These are phyloP conservation scores for Chaetoceros muelleri DNA, from an alignment of 108 stramenopile genomes.

Conservation along the genomic window DNA sequence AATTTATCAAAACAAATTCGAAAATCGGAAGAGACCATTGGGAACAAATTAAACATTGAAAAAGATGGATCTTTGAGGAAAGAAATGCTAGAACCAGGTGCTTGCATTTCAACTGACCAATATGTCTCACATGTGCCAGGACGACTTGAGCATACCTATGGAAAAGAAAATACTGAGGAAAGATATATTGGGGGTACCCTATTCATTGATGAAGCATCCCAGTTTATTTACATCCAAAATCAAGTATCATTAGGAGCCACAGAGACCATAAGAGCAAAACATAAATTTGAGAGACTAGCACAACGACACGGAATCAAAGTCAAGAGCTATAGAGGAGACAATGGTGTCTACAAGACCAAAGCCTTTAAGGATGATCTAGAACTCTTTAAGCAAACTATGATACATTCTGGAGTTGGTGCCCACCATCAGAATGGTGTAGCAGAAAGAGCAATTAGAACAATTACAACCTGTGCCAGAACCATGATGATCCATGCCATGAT, in stretches of 20 bases:
- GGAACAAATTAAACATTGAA: background rate
- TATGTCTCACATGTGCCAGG: slow-evolving; percentile 23
- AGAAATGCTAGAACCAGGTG: slow-evolving; percentile 8
- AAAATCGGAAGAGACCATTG: background rate
- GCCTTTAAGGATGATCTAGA: slow-evolving; percentile 4
- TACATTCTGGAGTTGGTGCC: slow-evolving; percentile 32
- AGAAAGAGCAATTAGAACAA: slow-evolving; percentile 28
- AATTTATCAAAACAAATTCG: slow-evolving; percentile 14
- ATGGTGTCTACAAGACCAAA: slow-evolving; percentile 16
- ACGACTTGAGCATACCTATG: slow-evolving; percentile 13
- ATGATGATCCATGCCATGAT: slow-evolving; percentile 28
- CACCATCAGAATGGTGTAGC: slow-evolving; percentile 52
- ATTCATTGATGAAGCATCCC: slow-evolving; percentile 30
- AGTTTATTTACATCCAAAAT: slow-evolving; percentile 6
- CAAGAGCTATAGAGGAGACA: slow-evolving; percentile 20
- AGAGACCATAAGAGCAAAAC: slow-evolving; percentile 30
- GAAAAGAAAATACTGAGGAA: slow-evolving; percentile 13
- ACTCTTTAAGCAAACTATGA: slow-evolving; percentile 6
- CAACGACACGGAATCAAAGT: slow-evolving; percentile 13
- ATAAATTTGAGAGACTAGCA: slow-evolving; percentile 12
- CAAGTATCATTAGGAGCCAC: slow-evolving; percentile 15
- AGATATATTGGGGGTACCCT: slow-evolving; percentile 28
- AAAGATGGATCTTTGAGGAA: background rate
- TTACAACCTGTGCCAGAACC: slow-evolving; percentile 19
- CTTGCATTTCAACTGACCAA: slow-evolving; percentile 27